A percentile compares a stretch with the other conserved stretches of the same genome.
Evolutionary conservation across 352 stramenopile species (phyloP).

Genomic region (Thalassiosira delicatula): DNA sequence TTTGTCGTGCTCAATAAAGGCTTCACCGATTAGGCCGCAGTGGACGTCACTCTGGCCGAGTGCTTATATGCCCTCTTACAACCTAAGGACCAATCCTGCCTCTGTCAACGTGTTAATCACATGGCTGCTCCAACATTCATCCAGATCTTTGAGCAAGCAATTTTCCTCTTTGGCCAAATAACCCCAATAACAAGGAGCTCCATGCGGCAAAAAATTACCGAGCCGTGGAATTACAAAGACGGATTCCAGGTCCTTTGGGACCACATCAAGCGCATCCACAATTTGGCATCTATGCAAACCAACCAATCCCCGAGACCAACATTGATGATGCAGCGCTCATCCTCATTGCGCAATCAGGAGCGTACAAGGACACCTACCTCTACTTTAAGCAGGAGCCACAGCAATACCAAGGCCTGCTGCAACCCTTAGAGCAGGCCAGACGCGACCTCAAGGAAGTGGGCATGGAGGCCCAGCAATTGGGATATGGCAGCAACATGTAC

Average conservation of each 20-base stretch:
- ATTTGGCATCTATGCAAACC: no score
- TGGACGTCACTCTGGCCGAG: neutral
- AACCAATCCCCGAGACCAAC: neutral
- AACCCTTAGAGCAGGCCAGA: neutral
- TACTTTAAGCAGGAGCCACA: neutral
- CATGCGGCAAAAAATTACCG: neutral
- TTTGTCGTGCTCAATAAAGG: neutral
- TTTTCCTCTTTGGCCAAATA: neutral
- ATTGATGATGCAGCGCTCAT: constrained; percentile 4
- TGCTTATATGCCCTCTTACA: neutral
- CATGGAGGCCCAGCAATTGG: neutral
- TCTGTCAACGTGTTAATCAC: neutral
- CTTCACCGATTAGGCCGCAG: neutral
- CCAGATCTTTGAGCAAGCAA: neutral
- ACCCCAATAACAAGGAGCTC: neutral
- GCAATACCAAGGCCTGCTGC: neutral
- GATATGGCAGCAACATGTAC: neutral
- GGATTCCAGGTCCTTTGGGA: no score
- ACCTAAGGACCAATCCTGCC: neutral
- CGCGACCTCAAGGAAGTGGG: neutral
- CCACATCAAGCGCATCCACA: no score
- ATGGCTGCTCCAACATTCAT: neutral
- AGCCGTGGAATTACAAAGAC: neutral
- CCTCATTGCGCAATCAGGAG: neutral
- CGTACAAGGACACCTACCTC: neutral